Evolutionary conservation across 2,329 filamentous ascomycete species (phyloP), one percentile per base, ranked within the genome.

Genomic region (Reticulascus tulasneorum): DNA sequence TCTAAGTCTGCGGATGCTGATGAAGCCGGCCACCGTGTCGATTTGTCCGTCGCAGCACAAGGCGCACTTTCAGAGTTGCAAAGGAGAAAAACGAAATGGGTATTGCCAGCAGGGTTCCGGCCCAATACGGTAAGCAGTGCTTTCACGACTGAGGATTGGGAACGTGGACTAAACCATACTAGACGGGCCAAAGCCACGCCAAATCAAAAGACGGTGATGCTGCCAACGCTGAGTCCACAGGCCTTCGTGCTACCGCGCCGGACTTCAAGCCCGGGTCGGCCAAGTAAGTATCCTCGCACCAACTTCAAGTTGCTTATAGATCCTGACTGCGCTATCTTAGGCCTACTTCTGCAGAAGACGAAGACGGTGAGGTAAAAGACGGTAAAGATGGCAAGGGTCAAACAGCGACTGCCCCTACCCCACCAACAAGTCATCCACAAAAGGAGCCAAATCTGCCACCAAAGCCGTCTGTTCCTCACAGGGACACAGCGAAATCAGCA

Each of bases 281-380:
- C 39, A 60, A 59, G 67, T 67, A 59, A 40, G 50, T 48, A 29
- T 11, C 17, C 24, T 46, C 54, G 59, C 38, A n/a, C n/a, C n/a
- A n/a, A n/a, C 8, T 9, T 25, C 17, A n/a, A 16, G 12, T 9
- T 10, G 13, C 8, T 13, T 15, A 8, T 15, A 12, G 11, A 12
- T 8, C 6, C 23, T n/a, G 18, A 22, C 35, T 37, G 27, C 31
- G 9, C 6, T n/a, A 7, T 22, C 4, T 19, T 15, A 18, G 13
- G 22, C 35, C 26, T 20, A 37, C 57, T 39, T 44, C 58, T 10
- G 56, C 57, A 2, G 79, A 82, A 42, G 75, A 77, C 35, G 84
- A 88, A 54, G 84, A 88, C 51, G 84, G 84, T 15, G 84, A 88
- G 54, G 82, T 86, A 17, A 76, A 79, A 44, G 83, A 86, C 48